Evolutionary conservation across 2,329 filamentous ascomycete species (phyloP), one percentile per base, ranked within the genome.

Genomic region (Gaeumannomyces sp.): DNA sequence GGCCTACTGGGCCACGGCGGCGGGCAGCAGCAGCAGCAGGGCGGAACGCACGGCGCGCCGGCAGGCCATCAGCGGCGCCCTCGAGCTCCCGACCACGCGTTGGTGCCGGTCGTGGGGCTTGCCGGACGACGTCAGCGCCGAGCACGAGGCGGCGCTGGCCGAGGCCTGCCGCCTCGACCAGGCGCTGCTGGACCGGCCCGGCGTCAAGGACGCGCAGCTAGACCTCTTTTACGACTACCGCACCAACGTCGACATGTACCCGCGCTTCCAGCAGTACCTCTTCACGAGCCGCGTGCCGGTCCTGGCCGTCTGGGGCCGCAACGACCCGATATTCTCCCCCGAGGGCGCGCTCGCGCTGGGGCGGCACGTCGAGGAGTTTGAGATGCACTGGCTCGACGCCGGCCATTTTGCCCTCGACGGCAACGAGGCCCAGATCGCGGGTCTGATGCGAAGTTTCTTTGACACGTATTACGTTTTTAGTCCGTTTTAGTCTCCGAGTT

Each of bases 181-280:
- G 64, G 77, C 81, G 0, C 75, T 86, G 11, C 68, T 87, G 61
- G 75, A 81, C 7, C 76, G 82, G 2, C 75, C 77, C 4, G 82
- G 80, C 0, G 82, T 82, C 22, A 75, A 78, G 31, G 80, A 85
- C 1, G 75, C 81, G 22, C 85, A 88, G 72, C 70, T 88, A 1
- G 83, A 84, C 67, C 70, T 88, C 3, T 81, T 88, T 61, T 79
- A 81, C 66, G 83, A 87, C 67, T 88, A 88, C 69, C 73, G 76
- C 22, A 84, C 73, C 22, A 88, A 88, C 69, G 69, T 86, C 3
- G 67, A 70, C 0, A 70, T 83, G n/a, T 87, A 87, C 69, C 80
- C 81, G 0, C 68, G 76, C 14, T 85, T 85, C 64, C 85, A 88
- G 38, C 74, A 79, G 60, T 88, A 83, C 66, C 80, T 88, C 59